Evolutionary conservation across 2,329 filamentous ascomycete species (phyloP).

Genomic region (Talaromyces albobiverticillius): DNA sequence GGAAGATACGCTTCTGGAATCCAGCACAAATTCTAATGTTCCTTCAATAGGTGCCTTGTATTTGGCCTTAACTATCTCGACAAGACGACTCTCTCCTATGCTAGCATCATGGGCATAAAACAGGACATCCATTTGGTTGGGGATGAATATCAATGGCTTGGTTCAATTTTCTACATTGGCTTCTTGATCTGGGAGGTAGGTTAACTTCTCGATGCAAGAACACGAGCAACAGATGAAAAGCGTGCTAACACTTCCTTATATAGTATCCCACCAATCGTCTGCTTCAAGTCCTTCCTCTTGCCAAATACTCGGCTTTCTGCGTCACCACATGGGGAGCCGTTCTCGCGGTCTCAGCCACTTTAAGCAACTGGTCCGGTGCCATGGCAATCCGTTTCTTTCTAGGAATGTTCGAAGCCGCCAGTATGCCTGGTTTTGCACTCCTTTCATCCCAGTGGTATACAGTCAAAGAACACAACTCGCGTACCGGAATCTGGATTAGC

Average conservation of each 20-base stretch:
- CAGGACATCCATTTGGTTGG: background rate
- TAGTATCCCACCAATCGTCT: slow-evolving; percentile 1
- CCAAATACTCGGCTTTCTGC: background rate
- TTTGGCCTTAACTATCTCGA: background rate
- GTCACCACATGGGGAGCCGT: background rate
- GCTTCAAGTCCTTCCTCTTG: background rate
- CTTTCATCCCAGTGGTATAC: background rate
- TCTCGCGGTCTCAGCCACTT: background rate
- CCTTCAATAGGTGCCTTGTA: background rate
- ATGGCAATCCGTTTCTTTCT: background rate
- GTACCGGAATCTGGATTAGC: background rate
- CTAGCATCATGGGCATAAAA: background rate
- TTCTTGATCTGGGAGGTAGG: background rate
- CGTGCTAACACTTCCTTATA: background rate
- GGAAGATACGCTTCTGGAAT: background rate
- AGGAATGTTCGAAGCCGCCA: slow-evolving; percentile 3
- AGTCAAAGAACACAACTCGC: background rate
- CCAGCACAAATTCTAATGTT: background rate
- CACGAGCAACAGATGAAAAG: background rate
- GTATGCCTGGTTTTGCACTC: background rate
- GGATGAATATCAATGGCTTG: background rate
- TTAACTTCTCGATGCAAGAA: background rate
- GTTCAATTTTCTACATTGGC: background rate
- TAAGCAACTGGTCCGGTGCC: background rate
- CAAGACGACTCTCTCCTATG: background rate